phyloP scores from a whole-genome alignment of 257 asterid species.

The Solanum chilense region DNA sequence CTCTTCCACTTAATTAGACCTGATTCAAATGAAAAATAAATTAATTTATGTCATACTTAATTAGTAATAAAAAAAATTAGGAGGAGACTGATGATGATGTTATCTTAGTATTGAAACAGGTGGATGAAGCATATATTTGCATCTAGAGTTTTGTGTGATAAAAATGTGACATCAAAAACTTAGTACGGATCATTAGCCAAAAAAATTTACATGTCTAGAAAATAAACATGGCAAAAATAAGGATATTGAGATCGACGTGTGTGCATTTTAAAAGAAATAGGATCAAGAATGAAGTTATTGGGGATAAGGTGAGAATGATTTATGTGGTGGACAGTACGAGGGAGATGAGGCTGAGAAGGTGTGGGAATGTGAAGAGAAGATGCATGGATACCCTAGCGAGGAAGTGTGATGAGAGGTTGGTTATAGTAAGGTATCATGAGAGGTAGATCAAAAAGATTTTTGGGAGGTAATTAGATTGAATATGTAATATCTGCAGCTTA shows the following conservation, averaged over 20 bases:
- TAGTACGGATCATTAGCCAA: no score
- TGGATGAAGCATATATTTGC: not conserved
- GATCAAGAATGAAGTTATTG: not conserved
- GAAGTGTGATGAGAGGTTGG: not conserved
- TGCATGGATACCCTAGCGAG: not conserved
- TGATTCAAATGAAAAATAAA: not conserved
- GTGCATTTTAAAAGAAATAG: not conserved
- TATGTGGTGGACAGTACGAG: not conserved
- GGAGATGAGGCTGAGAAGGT: not conserved
- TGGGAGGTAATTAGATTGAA: no score
- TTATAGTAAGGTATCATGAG: not conserved
- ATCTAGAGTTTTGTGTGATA: not conserved
- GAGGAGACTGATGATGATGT: not conserved
- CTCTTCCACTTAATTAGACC: not conserved
- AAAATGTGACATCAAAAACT: not conserved
- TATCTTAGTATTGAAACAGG: not conserved
- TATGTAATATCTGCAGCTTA: not conserved
- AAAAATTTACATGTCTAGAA: not conserved
- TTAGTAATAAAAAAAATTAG: not conserved
- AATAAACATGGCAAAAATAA: no score
- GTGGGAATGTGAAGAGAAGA: not conserved
- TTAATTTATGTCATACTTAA: not conserved
- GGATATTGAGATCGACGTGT: no score
- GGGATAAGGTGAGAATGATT: not conserved
- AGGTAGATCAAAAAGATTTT: no score